phyloP scores from a whole-genome alignment of 208 protist species.

The Acanthamoeba royreba region DNA sequence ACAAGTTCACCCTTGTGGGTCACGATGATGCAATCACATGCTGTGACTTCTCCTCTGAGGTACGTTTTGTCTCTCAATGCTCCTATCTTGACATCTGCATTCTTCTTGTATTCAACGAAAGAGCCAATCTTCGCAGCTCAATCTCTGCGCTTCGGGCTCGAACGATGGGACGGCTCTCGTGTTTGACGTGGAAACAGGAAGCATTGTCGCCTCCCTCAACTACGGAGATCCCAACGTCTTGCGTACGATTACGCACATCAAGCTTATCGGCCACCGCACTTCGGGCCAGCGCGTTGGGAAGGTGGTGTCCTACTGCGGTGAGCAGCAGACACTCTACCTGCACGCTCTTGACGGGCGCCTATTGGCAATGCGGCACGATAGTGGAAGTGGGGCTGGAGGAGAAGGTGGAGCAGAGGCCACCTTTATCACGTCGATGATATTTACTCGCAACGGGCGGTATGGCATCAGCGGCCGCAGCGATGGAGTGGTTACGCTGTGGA shows the following conservation, averaged over 20 bases:
- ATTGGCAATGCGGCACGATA: too few relatives aligned
- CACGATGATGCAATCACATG: slow-evolving; percentile 27
- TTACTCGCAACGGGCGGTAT: neutral
- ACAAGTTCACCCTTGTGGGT: slow-evolving; percentile 37
- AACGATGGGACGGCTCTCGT: slow-evolving; percentile 21
- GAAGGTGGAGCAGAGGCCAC: neutral
- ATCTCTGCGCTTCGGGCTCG: neutral
- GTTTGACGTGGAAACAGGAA: neutral
- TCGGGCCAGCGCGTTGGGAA: neutral
- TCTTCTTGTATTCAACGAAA: neutral
- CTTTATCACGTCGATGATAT: neutral
- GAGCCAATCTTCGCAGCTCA: neutral
- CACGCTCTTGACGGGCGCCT: slow-evolving; percentile 13
- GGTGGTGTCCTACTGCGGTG: slow-evolving; percentile 32
- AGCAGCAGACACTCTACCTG: neutral
- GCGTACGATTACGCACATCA: slow-evolving; percentile 10
- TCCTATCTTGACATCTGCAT: too few relatives aligned
- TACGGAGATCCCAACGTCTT: neutral
- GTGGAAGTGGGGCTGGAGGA: too few relatives aligned
- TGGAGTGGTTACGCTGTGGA: neutral
- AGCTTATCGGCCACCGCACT: neutral
- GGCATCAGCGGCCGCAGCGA: slow-evolving; percentile 11
- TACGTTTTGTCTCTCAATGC: neutral
- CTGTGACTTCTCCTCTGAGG: neutral
- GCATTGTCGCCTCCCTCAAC: neutral